A percentile compares a stretch with the other conserved stretches of the same genome.
phyloP scores from a whole-genome alignment of 257 asterid genomes.

The Capsicum rhomboideum region DNA sequence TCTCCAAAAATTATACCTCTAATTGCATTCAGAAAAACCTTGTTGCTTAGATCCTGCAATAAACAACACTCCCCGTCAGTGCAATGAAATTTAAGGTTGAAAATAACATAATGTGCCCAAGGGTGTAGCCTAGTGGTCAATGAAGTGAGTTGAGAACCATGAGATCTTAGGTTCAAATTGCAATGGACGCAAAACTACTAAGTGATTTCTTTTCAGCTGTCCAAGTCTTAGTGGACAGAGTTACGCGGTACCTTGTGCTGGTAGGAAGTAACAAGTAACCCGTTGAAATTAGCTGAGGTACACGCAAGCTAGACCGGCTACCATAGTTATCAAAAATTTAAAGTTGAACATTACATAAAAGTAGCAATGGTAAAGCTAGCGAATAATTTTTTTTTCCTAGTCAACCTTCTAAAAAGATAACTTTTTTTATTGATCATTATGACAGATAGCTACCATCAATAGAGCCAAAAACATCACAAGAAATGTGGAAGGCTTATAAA shows the following conservation, averaged over 20 bases:
- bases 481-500: background rate
- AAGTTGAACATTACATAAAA: background rate
- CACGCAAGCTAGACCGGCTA: too few relatives aligned
- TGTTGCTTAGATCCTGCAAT: constrained; percentile 64
- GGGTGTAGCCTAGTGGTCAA: background rate
- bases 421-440: background rate
- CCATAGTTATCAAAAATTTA: too few relatives aligned
- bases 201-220: background rate
- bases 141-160: background rate
- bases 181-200: background rate
- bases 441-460: background rate
- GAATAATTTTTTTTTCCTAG: background rate
- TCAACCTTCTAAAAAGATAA: background rate
- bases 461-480: background rate
- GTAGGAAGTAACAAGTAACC: too few relatives aligned
- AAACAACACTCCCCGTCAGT: background rate
- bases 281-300: too few relatives aligned
- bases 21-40: constrained; percentile 50
- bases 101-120: background rate
- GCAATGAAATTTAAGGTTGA: background rate
- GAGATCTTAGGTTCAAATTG: background rate
- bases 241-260: too few relatives aligned
- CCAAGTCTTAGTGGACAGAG: background rate
- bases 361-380: background rate
- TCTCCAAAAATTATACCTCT: constrained; percentile 34